phyloP scores from a whole-genome alignment of 768 basidiomycete genomes.

The Crassisporium funariophilum region DNA sequence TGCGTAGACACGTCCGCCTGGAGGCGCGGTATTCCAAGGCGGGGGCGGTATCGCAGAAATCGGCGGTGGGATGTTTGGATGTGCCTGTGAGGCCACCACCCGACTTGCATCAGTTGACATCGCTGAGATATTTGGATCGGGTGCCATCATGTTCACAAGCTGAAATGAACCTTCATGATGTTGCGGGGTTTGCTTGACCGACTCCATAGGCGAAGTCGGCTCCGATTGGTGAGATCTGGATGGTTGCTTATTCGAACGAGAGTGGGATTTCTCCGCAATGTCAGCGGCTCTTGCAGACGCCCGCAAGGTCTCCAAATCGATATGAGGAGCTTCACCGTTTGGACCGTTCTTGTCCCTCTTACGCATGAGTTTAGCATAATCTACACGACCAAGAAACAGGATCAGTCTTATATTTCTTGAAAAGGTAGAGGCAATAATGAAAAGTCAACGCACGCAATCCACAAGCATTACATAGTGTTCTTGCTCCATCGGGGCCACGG shows the following conservation, averaged over 20 bases:
- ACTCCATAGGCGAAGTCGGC: slow-evolving; percentile 32
- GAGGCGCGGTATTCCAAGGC: slow-evolving; percentile 27
- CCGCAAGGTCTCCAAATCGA: slow-evolving; percentile 77
- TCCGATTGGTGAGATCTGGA: slow-evolving; percentile 31
- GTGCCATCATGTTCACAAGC: slow-evolving; percentile 41
- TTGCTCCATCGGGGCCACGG: slow-evolving; percentile 80
- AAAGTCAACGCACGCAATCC: slow-evolving; percentile 66
- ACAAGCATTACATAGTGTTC: slow-evolving; percentile 85
- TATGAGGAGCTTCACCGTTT: slow-evolving; percentile 58
- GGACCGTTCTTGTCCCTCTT: slow-evolving; percentile 68
- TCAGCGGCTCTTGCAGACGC: slow-evolving; percentile 69
- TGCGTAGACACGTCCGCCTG: slow-evolving; percentile 26
- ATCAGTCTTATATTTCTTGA: slow-evolving; percentile 1
- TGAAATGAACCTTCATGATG: slow-evolving; percentile 66
- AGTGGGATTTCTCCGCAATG: slow-evolving; percentile 34
- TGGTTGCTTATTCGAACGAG: slow-evolving; percentile 23
- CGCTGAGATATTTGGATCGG: slow-evolving; percentile 17
- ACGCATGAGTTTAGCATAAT: slow-evolving; percentile 83
- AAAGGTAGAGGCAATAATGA: slow-evolving; percentile 4
- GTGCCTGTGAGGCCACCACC: slow-evolving; percentile 15
- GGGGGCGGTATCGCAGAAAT: slow-evolving; percentile 23
- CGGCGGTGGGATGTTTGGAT: slow-evolving; percentile 18
- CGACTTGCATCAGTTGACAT: slow-evolving; percentile 19
- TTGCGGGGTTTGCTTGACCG: slow-evolving; percentile 30
- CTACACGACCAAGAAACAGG: slow-evolving; percentile 37